A percentile compares a stretch with the other conserved stretches of the same genome.
Conservation (phyloP, 1,284 basidiomycete species). For the Apiotrichum gracile region DNA sequence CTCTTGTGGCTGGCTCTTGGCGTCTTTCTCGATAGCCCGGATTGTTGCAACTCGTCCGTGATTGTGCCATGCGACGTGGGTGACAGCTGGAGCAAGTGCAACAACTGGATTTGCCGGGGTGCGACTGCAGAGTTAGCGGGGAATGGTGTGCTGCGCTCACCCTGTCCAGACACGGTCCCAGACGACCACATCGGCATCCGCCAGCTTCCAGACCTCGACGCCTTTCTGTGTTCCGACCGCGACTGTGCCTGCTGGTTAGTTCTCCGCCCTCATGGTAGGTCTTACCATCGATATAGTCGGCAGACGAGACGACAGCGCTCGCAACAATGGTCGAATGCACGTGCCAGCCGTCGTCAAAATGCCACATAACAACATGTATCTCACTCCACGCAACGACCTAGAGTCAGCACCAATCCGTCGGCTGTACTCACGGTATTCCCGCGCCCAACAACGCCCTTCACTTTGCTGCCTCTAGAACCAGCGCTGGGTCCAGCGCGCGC, state of each 20-base stretch:
- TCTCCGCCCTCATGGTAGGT: too few relatives aligned
- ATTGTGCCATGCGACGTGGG: conserved; percentile 31
- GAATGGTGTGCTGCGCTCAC: conserved; percentile 8
- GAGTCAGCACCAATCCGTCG: not conserved
- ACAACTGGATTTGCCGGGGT: conserved; percentile 2
- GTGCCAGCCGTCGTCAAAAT: conserved; percentile 21
- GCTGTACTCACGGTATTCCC: conserved; percentile 22
- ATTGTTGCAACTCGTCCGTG: conserved; percentile 23
- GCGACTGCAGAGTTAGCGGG: not conserved
- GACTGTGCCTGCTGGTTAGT: conserved; percentile 21
- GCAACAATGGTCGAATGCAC: conserved; percentile 35
- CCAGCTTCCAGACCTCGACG: conserved; percentile 35
- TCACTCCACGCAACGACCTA: conserved; percentile 43
- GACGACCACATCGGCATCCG: conserved; percentile 30
- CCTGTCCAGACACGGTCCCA: conserved; percentile 40
- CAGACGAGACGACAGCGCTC: conserved; percentile 21
- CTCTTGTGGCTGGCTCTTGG: too few relatives aligned
- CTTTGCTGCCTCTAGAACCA: conserved; percentile 7
- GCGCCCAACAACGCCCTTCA: conserved; percentile 27
- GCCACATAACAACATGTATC: conserved; percentile 38
- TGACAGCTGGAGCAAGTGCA: conserved; percentile 13
- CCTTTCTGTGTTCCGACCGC: conserved; percentile 30
- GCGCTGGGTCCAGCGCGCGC: conserved; percentile 23
- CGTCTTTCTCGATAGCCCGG: conserved; percentile 17
- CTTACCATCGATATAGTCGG: conserved; percentile 33